Conservation (phyloP, 495 filamentous ascomycete species). For the Neurospora terricola region DNA sequence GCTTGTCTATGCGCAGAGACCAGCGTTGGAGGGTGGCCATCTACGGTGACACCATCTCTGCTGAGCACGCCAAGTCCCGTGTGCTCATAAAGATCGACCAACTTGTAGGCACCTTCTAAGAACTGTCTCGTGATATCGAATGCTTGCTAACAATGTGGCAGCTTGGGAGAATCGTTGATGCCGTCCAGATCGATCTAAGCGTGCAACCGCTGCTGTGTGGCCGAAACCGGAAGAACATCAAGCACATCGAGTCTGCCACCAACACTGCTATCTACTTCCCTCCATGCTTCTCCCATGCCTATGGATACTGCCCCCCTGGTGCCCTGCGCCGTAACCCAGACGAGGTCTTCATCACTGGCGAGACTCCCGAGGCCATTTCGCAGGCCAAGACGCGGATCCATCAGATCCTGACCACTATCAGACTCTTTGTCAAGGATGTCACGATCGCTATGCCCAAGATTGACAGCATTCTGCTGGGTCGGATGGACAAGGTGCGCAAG, state of each 20-base stretch:
- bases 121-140: not conserved
- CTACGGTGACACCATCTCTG: constrained; percentile 89
- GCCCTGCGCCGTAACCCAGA: constrained; percentile 72
- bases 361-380: constrained; percentile 66
- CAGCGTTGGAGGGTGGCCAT: constrained; percentile 83
- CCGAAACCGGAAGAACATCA: constrained; percentile 88
- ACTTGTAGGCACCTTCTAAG: constrained; percentile 51
- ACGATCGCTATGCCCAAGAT: constrained; percentile 79
- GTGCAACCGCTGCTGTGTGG: constrained; percentile 87
- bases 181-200: constrained; percentile 71
- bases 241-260: constrained; percentile 86
- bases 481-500: constrained; percentile 92
- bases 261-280: constrained; percentile 97
- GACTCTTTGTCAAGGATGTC: constrained; percentile 86
- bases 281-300: constrained; percentile 80
- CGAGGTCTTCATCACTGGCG: constrained; percentile 88
- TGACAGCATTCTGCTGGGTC: constrained; percentile 81
- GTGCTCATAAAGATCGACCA: constrained; percentile 96
- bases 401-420: constrained; percentile 63
- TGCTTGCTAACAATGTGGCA: constrained; percentile 28
- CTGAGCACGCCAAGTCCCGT: constrained; percentile 92
- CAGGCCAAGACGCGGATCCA: constrained; percentile 82
- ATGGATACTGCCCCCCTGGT: constrained; percentile 74
- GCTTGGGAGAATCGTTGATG: constrained; percentile 80
- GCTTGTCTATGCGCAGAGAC: constrained; percentile 46